A percentile compares a stretch with the other conserved stretches of the same genome.
Conservation (phyloP, 2,329 filamentous ascomycete species). For the Ceratocystis alfenasii region DNA sequence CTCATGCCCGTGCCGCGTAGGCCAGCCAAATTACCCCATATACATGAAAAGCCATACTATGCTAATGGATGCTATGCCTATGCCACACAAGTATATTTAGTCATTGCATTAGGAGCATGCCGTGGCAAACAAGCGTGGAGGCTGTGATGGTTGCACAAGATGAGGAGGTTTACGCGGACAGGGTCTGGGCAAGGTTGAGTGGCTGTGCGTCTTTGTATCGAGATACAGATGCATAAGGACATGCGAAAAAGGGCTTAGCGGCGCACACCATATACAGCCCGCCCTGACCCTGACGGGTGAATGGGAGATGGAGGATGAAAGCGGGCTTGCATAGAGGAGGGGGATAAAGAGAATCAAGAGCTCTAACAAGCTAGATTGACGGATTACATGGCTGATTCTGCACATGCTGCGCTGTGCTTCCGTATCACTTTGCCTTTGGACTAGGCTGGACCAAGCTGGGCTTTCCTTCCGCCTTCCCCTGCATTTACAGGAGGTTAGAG, state of each 20-base stretch:
- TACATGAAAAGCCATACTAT: background rate
- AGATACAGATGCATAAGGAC: background rate
- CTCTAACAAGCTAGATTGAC: background rate
- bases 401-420: background rate
- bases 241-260: background rate
- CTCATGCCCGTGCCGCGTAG: slow-evolving; percentile 3
- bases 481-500: background rate
- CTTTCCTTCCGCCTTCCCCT: background rate
- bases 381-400: background rate
- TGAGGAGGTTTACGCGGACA: background rate
- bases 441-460: background rate
- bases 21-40: background rate
- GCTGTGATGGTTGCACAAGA: slow-evolving; percentile 6
- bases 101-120: background rate
- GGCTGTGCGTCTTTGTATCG: background rate
- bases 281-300: too few relatives aligned
- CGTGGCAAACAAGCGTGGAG: background rate
- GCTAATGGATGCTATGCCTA: background rate
- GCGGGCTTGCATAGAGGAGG: background rate
- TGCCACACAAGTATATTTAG: background rate
- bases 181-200: background rate
- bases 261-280: too few relatives aligned
- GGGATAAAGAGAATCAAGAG: background rate
- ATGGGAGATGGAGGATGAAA: background rate
- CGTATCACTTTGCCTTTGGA: background rate